Percentiles rank a stretch among this genome's conserved stretches.
These are phyloP conservation scores for Mesembryanthemum crystallinum DNA, from an alignment of 148 eudicot species.

Conservation along the genomic window DNA sequence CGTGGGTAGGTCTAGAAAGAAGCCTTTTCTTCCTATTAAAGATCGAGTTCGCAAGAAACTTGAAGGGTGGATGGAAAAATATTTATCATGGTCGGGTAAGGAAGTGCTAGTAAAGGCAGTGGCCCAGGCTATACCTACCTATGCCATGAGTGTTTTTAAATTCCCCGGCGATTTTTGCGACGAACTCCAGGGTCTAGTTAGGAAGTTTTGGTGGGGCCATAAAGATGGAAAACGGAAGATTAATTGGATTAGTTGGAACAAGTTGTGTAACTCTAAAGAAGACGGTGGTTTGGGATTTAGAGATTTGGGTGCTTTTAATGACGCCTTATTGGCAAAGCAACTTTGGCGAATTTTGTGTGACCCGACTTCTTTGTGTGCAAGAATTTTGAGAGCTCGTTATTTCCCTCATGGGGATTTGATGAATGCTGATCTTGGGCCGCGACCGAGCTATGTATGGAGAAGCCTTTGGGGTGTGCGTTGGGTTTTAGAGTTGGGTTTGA, in stretches of 20 bases:
- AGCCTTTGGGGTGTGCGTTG: too few species aligned
- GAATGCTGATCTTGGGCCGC: too few species aligned
- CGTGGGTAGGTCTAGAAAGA: not conserved
- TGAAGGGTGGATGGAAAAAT: not conserved
- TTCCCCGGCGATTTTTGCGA: not conserved
- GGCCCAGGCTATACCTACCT: slow-evolving; percentile 8
- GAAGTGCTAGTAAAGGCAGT: not conserved
- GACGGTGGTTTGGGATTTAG: too few species aligned
- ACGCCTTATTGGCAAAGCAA: not conserved
- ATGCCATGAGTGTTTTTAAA: slow-evolving; percentile 1
- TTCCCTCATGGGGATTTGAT: too few species aligned
- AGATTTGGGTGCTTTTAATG: not conserved
- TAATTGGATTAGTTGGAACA: not conserved
- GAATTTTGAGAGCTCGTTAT: not conserved
- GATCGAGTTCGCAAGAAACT: not conserved
- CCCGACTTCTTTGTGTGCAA: not conserved
- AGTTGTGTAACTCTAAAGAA: too few species aligned
- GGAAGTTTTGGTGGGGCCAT: not conserved
- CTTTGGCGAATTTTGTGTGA: not conserved
- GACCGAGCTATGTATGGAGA: too few species aligned
- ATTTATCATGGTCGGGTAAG: not conserved
- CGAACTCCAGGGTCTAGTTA: not conserved
- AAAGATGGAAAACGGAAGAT: not conserved
- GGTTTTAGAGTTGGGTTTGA: too few species aligned
- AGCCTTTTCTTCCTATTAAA: not conserved